phyloP scores from a whole-genome alignment of 2,329 filamentous ascomycete species.

The Paracorniculantispora psalliotae region DNA sequence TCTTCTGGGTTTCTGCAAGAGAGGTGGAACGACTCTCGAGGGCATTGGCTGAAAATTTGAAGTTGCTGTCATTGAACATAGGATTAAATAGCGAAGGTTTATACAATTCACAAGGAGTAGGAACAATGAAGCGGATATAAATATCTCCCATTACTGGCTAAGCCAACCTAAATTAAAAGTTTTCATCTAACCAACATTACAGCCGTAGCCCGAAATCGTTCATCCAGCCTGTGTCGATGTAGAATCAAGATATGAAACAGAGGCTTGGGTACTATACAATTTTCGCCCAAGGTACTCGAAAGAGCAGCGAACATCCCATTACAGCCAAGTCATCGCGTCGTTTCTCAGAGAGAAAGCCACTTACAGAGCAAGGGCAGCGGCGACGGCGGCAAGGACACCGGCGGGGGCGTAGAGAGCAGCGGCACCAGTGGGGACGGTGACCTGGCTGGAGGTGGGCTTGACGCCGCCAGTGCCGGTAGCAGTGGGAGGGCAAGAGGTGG shows the following conservation, averaged over 20 bases:
- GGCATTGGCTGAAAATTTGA: too few species aligned
- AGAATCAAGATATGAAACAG: slow-evolving; percentile 6
- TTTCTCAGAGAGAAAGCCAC: slow-evolving; percentile 2
- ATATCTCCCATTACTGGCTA: slow-evolving; percentile 10
- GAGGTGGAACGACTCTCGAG: too few species aligned
- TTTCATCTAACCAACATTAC: slow-evolving; percentile 9
- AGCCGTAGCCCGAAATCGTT: background rate
- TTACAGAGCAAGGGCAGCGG: slow-evolving; percentile 15
- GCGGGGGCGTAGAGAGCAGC: slow-evolving; percentile 12
- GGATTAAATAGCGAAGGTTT: too few species aligned
- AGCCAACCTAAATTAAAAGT: slow-evolving; percentile 13
- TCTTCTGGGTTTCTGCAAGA: too few species aligned
- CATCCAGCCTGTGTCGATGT: slow-evolving; percentile 1
- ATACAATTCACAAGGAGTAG: too few species aligned
- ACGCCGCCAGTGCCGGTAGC: slow-evolving; percentile 13
- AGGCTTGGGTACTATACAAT: slow-evolving; percentile 14
- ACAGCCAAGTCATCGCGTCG: slow-evolving; percentile 9
- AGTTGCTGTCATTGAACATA: too few species aligned
- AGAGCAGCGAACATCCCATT: slow-evolving; percentile 3
- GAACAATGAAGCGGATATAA: background rate
- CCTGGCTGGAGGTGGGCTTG: slow-evolving; percentile 9
- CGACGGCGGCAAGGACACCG: slow-evolving; percentile 12
- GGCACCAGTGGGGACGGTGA: slow-evolving; percentile 5
- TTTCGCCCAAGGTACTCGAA: slow-evolving; percentile 1
- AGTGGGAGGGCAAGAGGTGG: background rate